A percentile compares a stretch with the other conserved stretches of the same genome.
Conservation (phyloP, 495 filamentous ascomycete genomes). For the Neurospora terricola region DNA sequence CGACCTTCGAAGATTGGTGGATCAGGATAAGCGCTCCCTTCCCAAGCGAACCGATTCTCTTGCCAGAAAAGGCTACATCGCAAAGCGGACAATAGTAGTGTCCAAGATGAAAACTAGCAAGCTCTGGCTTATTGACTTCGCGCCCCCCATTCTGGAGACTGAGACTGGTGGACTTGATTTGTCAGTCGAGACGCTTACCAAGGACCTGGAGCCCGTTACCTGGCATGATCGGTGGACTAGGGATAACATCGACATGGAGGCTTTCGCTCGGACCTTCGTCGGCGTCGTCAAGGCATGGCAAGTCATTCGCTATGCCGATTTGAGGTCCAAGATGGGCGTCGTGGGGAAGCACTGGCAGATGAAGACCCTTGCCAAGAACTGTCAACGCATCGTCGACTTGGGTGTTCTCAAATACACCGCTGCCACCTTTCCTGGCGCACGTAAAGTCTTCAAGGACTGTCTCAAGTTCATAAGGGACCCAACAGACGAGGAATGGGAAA, state of each 20-base stretch:
- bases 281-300: conserved; percentile 39
- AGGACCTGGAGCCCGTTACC: conserved; percentile 33
- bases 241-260: conserved; percentile 40
- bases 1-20: conserved; percentile 61
- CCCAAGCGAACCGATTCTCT: conserved; percentile 71
- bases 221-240: conserved; percentile 42
- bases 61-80: conserved; percentile 70
- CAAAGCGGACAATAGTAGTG: conserved; percentile 60
- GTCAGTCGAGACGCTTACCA: conserved; percentile 24
- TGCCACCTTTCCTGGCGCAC: conserved; percentile 39
- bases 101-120: conserved; percentile 58
- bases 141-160: conserved; percentile 28
- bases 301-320: conserved; percentile 44
- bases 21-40: conserved; percentile 84
- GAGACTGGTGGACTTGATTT: conserved; percentile 22
- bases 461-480: conserved; percentile 70
- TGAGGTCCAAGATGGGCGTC: conserved; percentile 52
- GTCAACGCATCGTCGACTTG: conserved; percentile 57
- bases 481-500: conserved; percentile 50
- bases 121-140: conserved; percentile 53
- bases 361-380: conserved; percentile 55
- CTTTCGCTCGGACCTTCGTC: conserved; percentile 35
- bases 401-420: conserved; percentile 61
- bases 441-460: conserved; percentile 47
- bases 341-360: conserved; percentile 51